A percentile compares a stretch with the other conserved stretches of the same genome.
phyloP scores from a whole-genome alignment of 1,284 basidiomycete species.

The Stygiomarasmius scandens region DNA sequence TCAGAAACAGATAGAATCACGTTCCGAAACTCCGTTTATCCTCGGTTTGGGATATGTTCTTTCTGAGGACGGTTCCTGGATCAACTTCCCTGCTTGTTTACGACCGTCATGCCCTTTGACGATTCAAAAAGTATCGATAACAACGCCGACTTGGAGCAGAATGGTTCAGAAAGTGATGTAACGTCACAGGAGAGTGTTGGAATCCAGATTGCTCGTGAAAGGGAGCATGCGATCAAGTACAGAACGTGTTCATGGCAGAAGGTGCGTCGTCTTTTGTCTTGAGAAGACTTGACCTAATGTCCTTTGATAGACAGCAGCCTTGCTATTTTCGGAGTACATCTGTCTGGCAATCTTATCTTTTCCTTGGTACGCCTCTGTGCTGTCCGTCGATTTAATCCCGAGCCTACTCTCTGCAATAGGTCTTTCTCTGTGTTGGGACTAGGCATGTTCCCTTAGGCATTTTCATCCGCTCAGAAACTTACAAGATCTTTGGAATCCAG shows the following conservation, averaged over 20 bases:
- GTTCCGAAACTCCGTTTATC: too few species aligned
- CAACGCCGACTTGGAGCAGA: not conserved
- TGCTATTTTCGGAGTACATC: conserved; percentile 53
- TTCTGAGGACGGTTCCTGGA: not conserved
- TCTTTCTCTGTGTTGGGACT: conserved; percentile 61
- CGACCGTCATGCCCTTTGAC: not conserved
- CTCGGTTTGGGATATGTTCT: not conserved
- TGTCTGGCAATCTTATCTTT: conserved; percentile 55
- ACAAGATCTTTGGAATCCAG: conserved; percentile 16
- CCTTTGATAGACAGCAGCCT: conserved; percentile 40
- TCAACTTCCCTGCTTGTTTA: not conserved
- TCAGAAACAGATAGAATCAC: not conserved
- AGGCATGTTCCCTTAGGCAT: not conserved
- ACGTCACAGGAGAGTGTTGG: conserved; percentile 7
- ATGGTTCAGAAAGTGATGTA: not conserved
- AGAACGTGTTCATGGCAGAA: conserved; percentile 53
- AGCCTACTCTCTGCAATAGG: conserved; percentile 27
- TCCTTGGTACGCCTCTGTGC: conserved; percentile 38
- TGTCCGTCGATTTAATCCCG: not conserved
- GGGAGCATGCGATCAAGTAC: conserved; percentile 41
- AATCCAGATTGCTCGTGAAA: conserved; percentile 36
- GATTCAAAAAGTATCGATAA: not conserved
- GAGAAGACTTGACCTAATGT: not conserved
- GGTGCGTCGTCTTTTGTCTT: conserved; percentile 27
- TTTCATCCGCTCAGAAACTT: too few species aligned